Evolutionary conservation across 2,329 filamentous ascomycete species (phyloP), one percentile per base, ranked within the genome.

Genomic region (Nemania sp.): DNA sequence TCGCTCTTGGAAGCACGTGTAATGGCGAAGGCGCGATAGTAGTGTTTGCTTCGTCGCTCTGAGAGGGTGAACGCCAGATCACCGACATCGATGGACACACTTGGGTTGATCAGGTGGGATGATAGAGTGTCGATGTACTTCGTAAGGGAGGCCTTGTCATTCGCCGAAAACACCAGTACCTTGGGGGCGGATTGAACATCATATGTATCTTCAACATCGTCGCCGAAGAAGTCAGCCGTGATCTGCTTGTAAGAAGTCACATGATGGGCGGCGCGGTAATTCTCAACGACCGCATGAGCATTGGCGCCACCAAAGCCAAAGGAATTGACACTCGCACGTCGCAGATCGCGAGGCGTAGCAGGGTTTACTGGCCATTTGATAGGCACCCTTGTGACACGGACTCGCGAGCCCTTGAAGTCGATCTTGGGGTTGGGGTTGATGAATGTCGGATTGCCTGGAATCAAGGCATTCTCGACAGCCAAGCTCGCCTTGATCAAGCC

Each of bases 251-350:
- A 63, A 1, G 62, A 54, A 15, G 61, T 53, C 4, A 62, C 25
- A 40, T 57, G 40, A 39, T n/a, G n/a, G 32, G 37, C 17, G 5
- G 45, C 18, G 7, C 55, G 42, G 9, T 59, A 51, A 3, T 72
- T 54, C 48, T 71, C 67, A 6, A 71, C 32, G n/a, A 71, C 57
- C 15, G 60, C 67, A 43, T 77, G 74, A 2, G 67, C 72, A 34
- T 77, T 77, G 2, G 72, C 62, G 5, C 76, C 75, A 2, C 76
- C 76, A 58, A 63, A 74, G 1, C 76, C 76, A 49, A 76, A 78
- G 0, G 66, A 69, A 55, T 75, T 76, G 29, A 78, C 64, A 53
- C 66, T 68, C 0, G 69, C 69, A 15, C 71, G 66, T 6, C 72
- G 59, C 0, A 61, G 50, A 5, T 42, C 35, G 13, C 46, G 52